phyloP scores from a whole-genome alignment of 2,329 filamentous ascomycete genomes.

The Aureobasidium melanogenum region DNA sequence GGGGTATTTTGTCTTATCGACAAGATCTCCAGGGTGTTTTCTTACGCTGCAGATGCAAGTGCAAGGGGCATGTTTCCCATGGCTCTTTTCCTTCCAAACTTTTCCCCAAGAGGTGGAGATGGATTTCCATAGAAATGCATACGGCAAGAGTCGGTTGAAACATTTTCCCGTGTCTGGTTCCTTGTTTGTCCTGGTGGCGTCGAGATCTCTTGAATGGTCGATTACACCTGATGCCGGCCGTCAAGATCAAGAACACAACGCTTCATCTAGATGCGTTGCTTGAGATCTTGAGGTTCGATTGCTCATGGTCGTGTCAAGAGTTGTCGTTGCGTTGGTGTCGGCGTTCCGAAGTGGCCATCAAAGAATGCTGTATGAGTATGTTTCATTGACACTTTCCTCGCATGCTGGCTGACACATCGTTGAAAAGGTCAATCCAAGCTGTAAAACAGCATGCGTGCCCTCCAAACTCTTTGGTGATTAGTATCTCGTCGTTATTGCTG shows the following conservation, averaged over 20 bases:
- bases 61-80: background rate
- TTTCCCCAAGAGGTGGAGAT: background rate
- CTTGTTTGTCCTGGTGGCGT: background rate
- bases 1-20: background rate
- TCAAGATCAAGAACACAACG: background rate
- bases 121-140: constrained; percentile 1
- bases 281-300: background rate
- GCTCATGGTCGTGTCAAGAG: background rate
- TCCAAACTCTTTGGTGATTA: background rate
- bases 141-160: constrained; percentile 6
- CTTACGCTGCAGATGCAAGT: background rate
- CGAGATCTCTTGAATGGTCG: background rate
- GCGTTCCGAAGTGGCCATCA: background rate
- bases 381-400: background rate
- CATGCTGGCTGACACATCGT: background rate
- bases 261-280: background rate
- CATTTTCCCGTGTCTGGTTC: background rate
- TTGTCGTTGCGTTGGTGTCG: background rate
- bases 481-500: background rate
- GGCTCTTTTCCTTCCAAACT: background rate
- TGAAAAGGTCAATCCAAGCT: background rate
- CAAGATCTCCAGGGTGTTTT: background rate
- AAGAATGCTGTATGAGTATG: background rate
- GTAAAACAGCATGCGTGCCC: background rate
- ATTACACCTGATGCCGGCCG: background rate